These are phyloP conservation scores for Trichoderma koningii DNA, from an alignment of 2,329 filamentous ascomycete genomes.

Conservation along the genomic window DNA sequence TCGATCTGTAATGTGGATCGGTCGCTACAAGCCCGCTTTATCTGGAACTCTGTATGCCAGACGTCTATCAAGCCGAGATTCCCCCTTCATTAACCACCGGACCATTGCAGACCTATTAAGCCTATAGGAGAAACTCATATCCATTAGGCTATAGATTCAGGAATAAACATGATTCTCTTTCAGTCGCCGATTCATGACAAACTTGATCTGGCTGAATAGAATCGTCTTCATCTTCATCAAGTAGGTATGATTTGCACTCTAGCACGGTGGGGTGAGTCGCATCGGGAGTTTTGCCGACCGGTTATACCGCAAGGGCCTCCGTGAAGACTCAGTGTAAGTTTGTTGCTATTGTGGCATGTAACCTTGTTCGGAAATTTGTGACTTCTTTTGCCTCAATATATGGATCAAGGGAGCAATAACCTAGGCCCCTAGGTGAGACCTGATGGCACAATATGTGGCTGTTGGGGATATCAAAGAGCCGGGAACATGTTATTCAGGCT, in stretches of 20 bases:
- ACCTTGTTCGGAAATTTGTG: not conserved
- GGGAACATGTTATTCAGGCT: constrained; percentile 16
- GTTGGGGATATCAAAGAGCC: not conserved
- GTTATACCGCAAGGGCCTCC: constrained; percentile 1
- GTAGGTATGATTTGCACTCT: not conserved
- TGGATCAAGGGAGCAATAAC: not conserved
- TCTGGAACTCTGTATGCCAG: too few species aligned
- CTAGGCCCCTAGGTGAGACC: not conserved
- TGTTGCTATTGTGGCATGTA: not conserved
- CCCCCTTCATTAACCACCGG: not conserved
- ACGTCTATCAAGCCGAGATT: too few species aligned
- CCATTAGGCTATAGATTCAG: constrained; percentile 14
- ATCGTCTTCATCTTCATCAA: not conserved
- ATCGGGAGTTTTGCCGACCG: constrained; percentile 16
- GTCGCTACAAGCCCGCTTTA: too few species aligned
- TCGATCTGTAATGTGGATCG: too few species aligned
- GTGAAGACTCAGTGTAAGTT: not conserved
- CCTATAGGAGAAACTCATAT: not conserved
- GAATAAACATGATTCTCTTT: not conserved
- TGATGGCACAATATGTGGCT: not conserved
- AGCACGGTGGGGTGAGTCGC: constrained; percentile 7
- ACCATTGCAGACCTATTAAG: not conserved
- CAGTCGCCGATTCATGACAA: not conserved
- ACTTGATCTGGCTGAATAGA: constrained; percentile 16
- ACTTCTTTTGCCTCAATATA: not conserved